phyloP scores from a whole-genome alignment of 2,329 filamentous ascomycete genomes.

The Domatiomyces catenatus region DNA sequence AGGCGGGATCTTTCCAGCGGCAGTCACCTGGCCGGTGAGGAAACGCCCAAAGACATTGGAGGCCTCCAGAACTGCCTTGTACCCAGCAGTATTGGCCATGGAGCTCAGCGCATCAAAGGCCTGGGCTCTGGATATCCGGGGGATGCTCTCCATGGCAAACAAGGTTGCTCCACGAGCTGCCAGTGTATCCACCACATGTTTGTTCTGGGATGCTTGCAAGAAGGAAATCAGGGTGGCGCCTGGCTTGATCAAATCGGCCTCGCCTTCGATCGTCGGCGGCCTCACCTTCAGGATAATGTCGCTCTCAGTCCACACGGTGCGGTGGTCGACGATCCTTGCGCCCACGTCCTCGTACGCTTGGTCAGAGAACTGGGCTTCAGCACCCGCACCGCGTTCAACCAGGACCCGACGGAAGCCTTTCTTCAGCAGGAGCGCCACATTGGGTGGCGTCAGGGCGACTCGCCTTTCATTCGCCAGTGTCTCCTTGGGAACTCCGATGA shows the following conservation, averaged over 20 bases:
- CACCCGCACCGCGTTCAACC: constrained; percentile 67
- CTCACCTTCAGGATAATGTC: constrained; percentile 78
- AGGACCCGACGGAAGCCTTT: constrained; percentile 68
- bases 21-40: constrained; percentile 76
- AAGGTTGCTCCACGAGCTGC: constrained; percentile 55
- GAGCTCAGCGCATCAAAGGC: constrained; percentile 75
- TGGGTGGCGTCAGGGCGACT: constrained; percentile 71
- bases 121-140: constrained; percentile 75
- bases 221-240: constrained; percentile 68
- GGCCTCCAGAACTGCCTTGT: constrained; percentile 80
- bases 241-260: constrained; percentile 52
- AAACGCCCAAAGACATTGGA: constrained; percentile 82
- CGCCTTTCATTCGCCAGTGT: constrained; percentile 65
- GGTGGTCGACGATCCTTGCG: constrained; percentile 56
- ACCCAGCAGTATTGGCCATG: constrained; percentile 89
- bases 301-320: constrained; percentile 55
- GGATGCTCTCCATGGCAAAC: constrained; percentile 89
- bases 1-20: constrained; percentile 77
- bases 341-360: constrained; percentile 63
- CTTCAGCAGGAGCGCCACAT: constrained; percentile 66
- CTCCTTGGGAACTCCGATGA: constrained; percentile 65
- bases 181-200: constrained; percentile 56
- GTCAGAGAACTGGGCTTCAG: constrained; percentile 61
- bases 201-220: constrained; percentile 69
- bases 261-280: constrained; percentile 50